These are phyloP conservation scores for Aspergillus cristatus DNA, from an alignment of 495 filamentous ascomycete genomes.

Conservation along the genomic window DNA sequence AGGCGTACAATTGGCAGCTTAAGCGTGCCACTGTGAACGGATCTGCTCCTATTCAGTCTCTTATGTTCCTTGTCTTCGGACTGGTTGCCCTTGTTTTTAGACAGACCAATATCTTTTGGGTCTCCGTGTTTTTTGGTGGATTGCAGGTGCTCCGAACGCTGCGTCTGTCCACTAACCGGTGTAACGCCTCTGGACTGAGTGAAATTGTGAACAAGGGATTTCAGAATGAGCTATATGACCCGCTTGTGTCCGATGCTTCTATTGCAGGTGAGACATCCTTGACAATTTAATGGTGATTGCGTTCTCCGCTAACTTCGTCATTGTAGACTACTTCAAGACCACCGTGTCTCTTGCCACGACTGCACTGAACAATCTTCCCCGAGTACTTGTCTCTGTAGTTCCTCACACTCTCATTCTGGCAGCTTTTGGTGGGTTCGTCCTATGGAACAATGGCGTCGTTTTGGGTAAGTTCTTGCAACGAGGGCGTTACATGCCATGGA, in stretches of 20 bases:
- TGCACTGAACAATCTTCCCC: constrained; percentile 38
- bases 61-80: constrained; percentile 45
- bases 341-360: constrained; percentile 51
- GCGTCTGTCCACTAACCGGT: constrained; percentile 18
- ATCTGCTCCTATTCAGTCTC: constrained; percentile 10
- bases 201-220: constrained; percentile 25
- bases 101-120: constrained; percentile 97
- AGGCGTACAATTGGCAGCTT: constrained; percentile 56
- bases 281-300: background rate
- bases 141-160: constrained; percentile 50
- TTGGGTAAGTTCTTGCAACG: constrained; percentile 50
- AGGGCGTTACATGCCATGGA: too few species aligned
- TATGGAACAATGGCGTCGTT: constrained; percentile 86
- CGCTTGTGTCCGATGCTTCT: constrained; percentile 42
- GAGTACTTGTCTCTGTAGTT: constrained; percentile 42
- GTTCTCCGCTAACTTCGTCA: constrained; percentile 13
- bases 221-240: constrained; percentile 57
- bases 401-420: constrained; percentile 61
- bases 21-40: constrained; percentile 13
- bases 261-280: constrained; percentile 42
- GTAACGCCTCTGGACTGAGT: constrained; percentile 12
- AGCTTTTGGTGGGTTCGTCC: constrained; percentile 64
- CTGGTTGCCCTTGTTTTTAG: constrained; percentile 61
- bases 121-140: constrained; percentile 74
- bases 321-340: constrained; percentile 51